These are phyloP conservation scores for Flaveria sonorensis DNA, from an alignment of 129 eudicot species.

Conservation along the genomic window DNA sequence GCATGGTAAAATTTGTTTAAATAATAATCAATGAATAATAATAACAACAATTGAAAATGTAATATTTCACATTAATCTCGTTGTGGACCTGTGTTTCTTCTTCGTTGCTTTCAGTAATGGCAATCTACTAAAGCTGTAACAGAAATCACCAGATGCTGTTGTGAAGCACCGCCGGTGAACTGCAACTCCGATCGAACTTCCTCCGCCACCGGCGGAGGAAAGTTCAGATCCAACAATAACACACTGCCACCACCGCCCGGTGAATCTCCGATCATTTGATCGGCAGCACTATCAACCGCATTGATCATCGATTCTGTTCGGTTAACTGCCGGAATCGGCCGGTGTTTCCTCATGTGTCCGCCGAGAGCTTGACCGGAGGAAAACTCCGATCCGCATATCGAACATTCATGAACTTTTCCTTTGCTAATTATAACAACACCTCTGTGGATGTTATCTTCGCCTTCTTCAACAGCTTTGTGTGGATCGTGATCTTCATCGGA, in stretches of 20 bases:
- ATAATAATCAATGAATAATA: conserved; percentile 33
- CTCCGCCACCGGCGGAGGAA: conserved; percentile 62
- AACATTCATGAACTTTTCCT: conserved; percentile 69
- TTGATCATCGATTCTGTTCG: not conserved
- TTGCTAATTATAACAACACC: not conserved
- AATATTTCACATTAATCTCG: conserved; percentile 38
- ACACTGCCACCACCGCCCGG: conserved; percentile 21
- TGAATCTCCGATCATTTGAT: not conserved
- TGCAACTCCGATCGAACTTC: conserved; percentile 31
- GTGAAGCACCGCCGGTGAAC: conserved; percentile 23
- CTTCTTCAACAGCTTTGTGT: conserved; percentile 27
- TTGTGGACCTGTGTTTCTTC: conserved; percentile 5
- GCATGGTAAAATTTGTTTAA: not conserved
- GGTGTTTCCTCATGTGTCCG: conserved; percentile 91
- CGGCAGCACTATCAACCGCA: not conserved
- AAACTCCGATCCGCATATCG: conserved; percentile 81
- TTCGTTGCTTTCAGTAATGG: conserved; percentile 44
- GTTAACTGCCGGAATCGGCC: conserved; percentile 36
- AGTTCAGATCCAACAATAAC: conserved; percentile 75
- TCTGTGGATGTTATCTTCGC: conserved; percentile 2
- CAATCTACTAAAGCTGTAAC: conserved; percentile 74
- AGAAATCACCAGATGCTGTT: conserved; percentile 39
- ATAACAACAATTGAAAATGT: conserved; percentile 27
- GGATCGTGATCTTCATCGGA: conserved; percentile 21
- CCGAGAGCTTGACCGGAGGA: conserved; percentile 91